Evolutionary conservation across 2,329 filamentous ascomycete genomes (phyloP).

Genomic region (Pseudogymnoascus sp.): DNA sequence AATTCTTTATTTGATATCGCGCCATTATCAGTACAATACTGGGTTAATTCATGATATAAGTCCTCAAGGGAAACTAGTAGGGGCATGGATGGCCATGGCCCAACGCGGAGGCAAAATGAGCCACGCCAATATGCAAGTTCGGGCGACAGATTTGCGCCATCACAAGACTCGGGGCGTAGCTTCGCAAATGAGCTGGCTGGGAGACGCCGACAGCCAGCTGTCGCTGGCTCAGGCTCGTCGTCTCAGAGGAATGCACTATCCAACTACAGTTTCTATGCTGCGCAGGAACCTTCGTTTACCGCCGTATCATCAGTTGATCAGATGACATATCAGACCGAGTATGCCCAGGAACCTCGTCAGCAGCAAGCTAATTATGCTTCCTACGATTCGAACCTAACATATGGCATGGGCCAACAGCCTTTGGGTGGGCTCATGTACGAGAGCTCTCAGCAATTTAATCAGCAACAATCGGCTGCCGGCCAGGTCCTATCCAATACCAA

Average conservation of each 20-base stretch:
- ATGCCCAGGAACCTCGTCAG: neutral
- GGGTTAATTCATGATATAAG: neutral
- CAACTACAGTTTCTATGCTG: neutral
- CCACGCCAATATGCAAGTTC: conserved; percentile 3
- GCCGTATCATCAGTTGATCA: conserved; percentile 5
- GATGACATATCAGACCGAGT: neutral
- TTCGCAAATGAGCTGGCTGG: neutral
- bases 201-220: neutral
- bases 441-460: neutral
- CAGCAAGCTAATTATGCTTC: neutral
- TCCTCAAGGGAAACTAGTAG: neutral
- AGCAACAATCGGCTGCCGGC: neutral
- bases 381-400: neutral
- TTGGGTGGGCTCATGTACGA: neutral
- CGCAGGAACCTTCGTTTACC: neutral
- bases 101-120: conserved; percentile 3
- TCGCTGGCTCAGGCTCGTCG: neutral
- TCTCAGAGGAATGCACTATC: neutral
- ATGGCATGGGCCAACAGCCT: neutral
- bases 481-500: neutral
- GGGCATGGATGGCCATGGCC: conserved; percentile 6
- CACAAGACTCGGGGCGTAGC: neutral
- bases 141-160: neutral
- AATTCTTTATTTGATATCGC: neutral
- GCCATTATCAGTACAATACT: neutral